Conservation (phyloP, 1,284 basidiomycete genomes). For the Xerocomus amazonicus region DNA sequence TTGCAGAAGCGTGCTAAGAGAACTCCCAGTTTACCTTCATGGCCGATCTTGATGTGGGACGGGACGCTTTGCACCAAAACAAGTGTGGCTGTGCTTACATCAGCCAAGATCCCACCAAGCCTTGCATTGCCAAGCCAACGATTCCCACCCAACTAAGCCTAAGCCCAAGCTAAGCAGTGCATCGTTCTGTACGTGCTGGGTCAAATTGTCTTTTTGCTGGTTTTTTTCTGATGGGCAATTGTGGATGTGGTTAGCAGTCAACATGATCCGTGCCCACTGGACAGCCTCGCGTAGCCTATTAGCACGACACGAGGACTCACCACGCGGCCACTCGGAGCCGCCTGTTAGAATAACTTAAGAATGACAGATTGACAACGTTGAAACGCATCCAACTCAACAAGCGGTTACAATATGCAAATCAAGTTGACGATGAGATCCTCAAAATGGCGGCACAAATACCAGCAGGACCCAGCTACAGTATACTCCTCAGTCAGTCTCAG, state of each 20-base stretch:
- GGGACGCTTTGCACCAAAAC: too few relatives aligned
- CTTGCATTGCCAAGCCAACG: too few relatives aligned
- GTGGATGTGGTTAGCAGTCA: too few relatives aligned
- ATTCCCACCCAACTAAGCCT: too few relatives aligned
- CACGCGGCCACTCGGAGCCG: conserved; percentile 20
- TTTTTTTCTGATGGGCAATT: too few relatives aligned
- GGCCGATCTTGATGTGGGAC: not conserved
- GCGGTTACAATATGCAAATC: conserved; percentile 22
- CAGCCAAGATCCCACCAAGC: not conserved
- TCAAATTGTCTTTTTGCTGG: too few relatives aligned
- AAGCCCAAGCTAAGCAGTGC: too few relatives aligned
- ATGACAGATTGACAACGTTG: not conserved
- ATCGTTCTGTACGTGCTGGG: too few relatives aligned
- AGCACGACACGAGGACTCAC: conserved; percentile 1
- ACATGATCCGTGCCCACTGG: too few relatives aligned
- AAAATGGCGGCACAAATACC: conserved; percentile 26
- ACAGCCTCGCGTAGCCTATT: too few relatives aligned
- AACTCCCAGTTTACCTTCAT: conserved; percentile 23
- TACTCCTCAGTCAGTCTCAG: conserved; percentile 24
- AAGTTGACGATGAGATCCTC: conserved; percentile 20
- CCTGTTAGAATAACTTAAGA: not conserved
- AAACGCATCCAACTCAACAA: not conserved
- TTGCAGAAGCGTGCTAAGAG: not conserved
- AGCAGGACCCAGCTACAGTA: conserved; percentile 30
- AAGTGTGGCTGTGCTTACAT: not conserved